phyloP scores from a whole-genome alignment of 2,329 filamentous ascomycete species.

The Zarea fungicola region DNA sequence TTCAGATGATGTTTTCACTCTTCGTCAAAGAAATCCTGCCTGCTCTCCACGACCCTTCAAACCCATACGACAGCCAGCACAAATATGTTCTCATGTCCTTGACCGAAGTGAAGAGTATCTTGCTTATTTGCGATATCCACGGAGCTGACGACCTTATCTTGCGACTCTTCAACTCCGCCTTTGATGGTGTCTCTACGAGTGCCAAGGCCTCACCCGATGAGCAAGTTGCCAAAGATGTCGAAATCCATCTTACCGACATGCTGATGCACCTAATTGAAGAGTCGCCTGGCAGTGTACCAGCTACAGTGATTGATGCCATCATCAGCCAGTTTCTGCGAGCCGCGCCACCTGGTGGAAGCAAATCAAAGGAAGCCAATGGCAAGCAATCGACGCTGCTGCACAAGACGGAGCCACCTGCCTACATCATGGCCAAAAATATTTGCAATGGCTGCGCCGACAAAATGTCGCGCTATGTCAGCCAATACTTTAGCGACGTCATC shows the following conservation, averaged over 20 bases:
- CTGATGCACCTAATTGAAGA: slow-evolving; percentile 86
- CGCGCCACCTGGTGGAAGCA: slow-evolving; percentile 62
- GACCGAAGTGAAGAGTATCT: slow-evolving; percentile 88
- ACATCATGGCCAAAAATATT: slow-evolving; percentile 92
- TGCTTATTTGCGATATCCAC: slow-evolving; percentile 83
- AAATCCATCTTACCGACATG: slow-evolving; percentile 85
- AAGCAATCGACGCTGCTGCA: slow-evolving; percentile 79
- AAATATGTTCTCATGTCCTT: slow-evolving; percentile 86
- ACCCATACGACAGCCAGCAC: slow-evolving; percentile 90
- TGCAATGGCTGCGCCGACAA: slow-evolving; percentile 87
- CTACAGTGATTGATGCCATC: slow-evolving; percentile 83
- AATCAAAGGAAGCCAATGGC: slow-evolving; percentile 60
- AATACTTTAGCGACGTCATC: slow-evolving; percentile 96
- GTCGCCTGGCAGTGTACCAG: slow-evolving; percentile 63
- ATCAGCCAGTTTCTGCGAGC: slow-evolving; percentile 93
- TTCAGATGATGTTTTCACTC: slow-evolving; percentile 84
- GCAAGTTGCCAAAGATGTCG: slow-evolving; percentile 84
- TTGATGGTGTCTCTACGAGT: slow-evolving; percentile 81
- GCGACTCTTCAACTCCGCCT: slow-evolving; percentile 80
- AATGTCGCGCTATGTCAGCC: slow-evolving; percentile 89
- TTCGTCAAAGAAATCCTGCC: slow-evolving; percentile 81
- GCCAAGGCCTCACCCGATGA: slow-evolving; percentile 72
- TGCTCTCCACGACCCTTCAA: slow-evolving; percentile 75
- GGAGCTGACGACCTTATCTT: slow-evolving; percentile 74
- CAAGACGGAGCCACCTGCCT: slow-evolving; percentile 85